Evolutionary conservation across 352 stramenopile species (phyloP).

Genomic region (Pythium aristosporum): DNA sequence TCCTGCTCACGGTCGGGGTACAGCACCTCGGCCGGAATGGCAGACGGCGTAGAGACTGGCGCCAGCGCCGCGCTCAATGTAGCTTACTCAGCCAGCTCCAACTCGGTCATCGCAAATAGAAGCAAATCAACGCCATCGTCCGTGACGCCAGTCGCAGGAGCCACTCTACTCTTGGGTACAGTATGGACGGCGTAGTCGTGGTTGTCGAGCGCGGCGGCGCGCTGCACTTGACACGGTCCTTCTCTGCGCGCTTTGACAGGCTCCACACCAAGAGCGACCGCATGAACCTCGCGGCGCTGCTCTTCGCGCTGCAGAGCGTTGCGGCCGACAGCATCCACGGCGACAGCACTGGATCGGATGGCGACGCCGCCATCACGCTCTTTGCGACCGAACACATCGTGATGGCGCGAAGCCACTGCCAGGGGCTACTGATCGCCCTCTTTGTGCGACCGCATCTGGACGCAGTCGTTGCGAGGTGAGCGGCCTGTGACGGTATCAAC

Average conservation of each 20-base stretch:
- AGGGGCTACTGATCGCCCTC: conserved; percentile 28
- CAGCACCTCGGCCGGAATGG: too few relatives aligned
- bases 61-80: too few relatives aligned
- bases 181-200: conserved; percentile 60
- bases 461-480: conserved; percentile 36
- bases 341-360: not conserved
- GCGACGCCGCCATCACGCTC: conserved; percentile 29
- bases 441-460: conserved; percentile 38
- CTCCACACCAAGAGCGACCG: conserved; percentile 50
- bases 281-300: conserved; percentile 57
- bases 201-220: conserved; percentile 47
- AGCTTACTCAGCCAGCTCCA: too few relatives aligned
- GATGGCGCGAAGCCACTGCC: conserved; percentile 30
- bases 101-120: too few relatives aligned
- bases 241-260: conserved; percentile 45
- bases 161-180: not conserved
- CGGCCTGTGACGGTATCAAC: not conserved
- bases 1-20: too few relatives aligned
- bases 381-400: conserved; percentile 50
- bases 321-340: conserved; percentile 34
- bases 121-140: too few relatives aligned
- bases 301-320: conserved; percentile 70
- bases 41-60: too few relatives aligned
- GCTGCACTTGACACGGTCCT: conserved; percentile 52
- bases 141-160: too few relatives aligned